Evolutionary conservation across 2,329 filamentous ascomycete species (phyloP), one percentile per base, ranked within the genome.

Genomic region (Beauveria medogensis): DNA sequence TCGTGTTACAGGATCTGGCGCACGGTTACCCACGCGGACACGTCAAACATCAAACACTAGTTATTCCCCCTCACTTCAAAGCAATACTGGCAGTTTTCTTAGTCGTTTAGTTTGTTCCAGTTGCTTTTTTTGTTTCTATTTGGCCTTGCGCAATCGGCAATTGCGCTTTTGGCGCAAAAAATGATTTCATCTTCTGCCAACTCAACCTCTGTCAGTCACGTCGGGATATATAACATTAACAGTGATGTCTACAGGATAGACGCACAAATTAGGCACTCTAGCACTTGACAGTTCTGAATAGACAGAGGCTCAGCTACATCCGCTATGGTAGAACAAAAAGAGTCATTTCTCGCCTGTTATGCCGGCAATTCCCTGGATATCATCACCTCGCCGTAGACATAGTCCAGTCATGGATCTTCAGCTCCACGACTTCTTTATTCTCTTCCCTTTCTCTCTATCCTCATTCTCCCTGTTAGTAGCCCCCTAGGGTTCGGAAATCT

Each of bases 11-110:
- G 48, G 48, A 34, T 59, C n/a, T 12, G 5, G 41, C 41, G 57
- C 57, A 59, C 57, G 57, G 57, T 53, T 59, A 44, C 44, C 56
- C 18, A 46, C 26, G 24, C 26, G 41, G 20, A 26, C 4, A 53
- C 50, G 41, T 59, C 48, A 53, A 59, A 59, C 56, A 59, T 52
- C 34, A 59, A 59, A 53, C 50, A 54, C 40, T 14, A n/a, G n/a
- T n/a, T n/a, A 14, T 10, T 22, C 20, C 57, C 57, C 57, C 50
- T 59, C 57, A 34, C 26, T 12, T 30, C 26, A 50, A 37, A 41
- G 37, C 37, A 30, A 43, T 18, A 16, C 24, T 44, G 12, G 34
- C 2, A 18, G 18, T 18, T 43, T 30, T 41, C 5, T 6, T 14
- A 16, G 34, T 37, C 34, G 12, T 37, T 37, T 14, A 2, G 5